Evolutionary conservation across 2,329 filamentous ascomycete genomes (phyloP), one percentile per base, ranked within the genome.

Genomic region (Aspergillus tubingensis): DNA sequence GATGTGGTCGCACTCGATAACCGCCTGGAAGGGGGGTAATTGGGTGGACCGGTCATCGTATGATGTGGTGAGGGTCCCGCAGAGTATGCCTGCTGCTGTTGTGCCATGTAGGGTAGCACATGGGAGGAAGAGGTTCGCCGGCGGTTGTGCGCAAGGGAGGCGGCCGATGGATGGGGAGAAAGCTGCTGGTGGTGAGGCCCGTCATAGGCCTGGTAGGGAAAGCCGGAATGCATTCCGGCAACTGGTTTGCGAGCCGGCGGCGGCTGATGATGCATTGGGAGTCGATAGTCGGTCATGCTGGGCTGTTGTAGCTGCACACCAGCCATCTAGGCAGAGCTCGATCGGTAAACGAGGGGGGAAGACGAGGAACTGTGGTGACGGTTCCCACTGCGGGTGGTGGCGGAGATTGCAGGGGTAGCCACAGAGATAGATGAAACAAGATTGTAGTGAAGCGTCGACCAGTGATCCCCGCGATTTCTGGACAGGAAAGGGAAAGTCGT

Each of bases 1-100:
- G 76, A 79, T 13, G 72, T 74, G 43, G 76, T 79, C 15, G 75
- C 77, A 66, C 68, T 79, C 10, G 77, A 79, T 53, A 76, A 60
- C 54, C 73, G 73, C 56, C 76, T 70, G 15, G 73, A 66, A 11
- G 74, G 64, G 6, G 68, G 67, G 27, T 68, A 68, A 23, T 62
- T 66, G 30, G 62, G 41, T 0, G 70, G 68, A 21, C 64, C 57
- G 19, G 63, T 66, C 68, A 73, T 72, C 15, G 65, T 65, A 57
- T 73, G 70, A 27, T 68, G 67, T 10, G 70, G 60, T 6, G 68
- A 67, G 23, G 71, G 68, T 30, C 65, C 64, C 41, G 58, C 61
- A 27, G 68, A 60, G 54, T 76, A 73, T 17, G 68, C 27, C 27
- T 30, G 66, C 49, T 67, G 67, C 11, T 70, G 68, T 8, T 64